Conservation (phyloP, 768 basidiomycete species). For the Naganishia vishniacii region DNA sequence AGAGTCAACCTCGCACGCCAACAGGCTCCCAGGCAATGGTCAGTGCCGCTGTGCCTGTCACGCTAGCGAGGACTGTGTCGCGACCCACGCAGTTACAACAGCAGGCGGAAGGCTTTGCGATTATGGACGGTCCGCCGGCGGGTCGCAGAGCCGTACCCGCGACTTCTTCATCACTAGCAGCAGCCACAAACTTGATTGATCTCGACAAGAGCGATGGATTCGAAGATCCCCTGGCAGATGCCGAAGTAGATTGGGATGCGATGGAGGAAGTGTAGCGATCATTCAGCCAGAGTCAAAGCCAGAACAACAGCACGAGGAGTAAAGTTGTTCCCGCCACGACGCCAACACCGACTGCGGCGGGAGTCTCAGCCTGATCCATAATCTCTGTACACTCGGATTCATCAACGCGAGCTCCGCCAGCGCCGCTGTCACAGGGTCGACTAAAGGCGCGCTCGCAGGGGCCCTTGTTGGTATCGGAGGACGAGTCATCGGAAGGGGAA, state of each 20-base stretch:
- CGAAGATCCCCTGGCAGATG: not conserved
- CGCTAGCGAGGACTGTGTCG: no score
- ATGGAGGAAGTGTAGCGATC: not conserved
- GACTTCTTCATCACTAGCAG: not conserved
- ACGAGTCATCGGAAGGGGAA: not conserved
- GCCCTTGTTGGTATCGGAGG: not conserved
- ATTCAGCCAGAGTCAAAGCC: not conserved
- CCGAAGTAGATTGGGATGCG: no score
- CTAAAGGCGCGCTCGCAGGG: not conserved
- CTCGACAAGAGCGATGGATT: not conserved
- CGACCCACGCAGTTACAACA: no score
- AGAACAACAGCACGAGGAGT: not conserved
- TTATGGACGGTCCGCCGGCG: not conserved
- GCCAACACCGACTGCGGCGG: not conserved
- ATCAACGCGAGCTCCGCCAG: not conserved
- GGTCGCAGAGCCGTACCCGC: not conserved
- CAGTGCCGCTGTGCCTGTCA: conserved; percentile 6
- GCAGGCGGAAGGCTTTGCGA: no score
- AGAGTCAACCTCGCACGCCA: conserved; percentile 1
- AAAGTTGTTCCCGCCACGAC: not conserved
- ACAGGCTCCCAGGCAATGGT: conserved; percentile 25
- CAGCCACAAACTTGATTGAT: not conserved
- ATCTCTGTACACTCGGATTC: not conserved
- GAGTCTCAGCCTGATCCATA: not conserved
- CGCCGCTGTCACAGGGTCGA: not conserved